phyloP scores from a whole-genome alignment of 1,139 yeast genomes.

The Nakaseomyces bracarensis region DNA sequence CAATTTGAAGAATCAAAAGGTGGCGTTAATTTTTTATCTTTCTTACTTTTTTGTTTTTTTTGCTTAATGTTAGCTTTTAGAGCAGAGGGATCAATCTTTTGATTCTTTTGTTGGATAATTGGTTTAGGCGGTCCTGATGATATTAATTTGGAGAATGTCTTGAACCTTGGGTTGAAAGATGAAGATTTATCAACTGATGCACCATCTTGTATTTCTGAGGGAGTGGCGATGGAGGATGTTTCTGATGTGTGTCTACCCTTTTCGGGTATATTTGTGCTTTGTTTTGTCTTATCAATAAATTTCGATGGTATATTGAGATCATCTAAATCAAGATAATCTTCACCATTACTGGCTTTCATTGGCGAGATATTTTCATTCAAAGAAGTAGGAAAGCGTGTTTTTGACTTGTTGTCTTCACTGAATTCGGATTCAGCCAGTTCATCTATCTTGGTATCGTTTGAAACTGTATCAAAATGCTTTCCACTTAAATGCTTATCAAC shows the following conservation, averaged over 20 bases:
- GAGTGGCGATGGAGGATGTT: background rate
- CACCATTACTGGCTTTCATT: background rate
- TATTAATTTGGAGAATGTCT: slow-evolving; percentile 1
- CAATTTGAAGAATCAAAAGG: slow-evolving; percentile 3
- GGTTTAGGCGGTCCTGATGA: slow-evolving; percentile 1
- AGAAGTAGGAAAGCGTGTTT: background rate
- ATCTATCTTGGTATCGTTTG: background rate
- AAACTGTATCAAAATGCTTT: background rate
- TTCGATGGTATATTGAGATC: slow-evolving; percentile 2
- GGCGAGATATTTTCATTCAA: slow-evolving; percentile 2
- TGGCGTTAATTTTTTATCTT: background rate
- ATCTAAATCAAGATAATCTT: background rate
- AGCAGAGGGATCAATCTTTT: background rate
- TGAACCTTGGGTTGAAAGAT: background rate
- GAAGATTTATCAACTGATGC: too few species aligned
- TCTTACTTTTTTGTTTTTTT: background rate
- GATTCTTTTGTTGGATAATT: background rate
- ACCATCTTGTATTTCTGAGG: too few species aligned
- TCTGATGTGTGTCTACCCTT: background rate
- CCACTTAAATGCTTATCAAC: background rate
- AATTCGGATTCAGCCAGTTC: background rate
- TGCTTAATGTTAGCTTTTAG: background rate
- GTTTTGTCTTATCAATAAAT: background rate
- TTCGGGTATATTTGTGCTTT: background rate
- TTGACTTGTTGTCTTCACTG: slow-evolving; percentile 1